Percentiles rank a stretch among this genome's conserved stretches.
phyloP scores from a whole-genome alignment of 352 stramenopile genomes.

The Blastocystis sp. region DNA sequence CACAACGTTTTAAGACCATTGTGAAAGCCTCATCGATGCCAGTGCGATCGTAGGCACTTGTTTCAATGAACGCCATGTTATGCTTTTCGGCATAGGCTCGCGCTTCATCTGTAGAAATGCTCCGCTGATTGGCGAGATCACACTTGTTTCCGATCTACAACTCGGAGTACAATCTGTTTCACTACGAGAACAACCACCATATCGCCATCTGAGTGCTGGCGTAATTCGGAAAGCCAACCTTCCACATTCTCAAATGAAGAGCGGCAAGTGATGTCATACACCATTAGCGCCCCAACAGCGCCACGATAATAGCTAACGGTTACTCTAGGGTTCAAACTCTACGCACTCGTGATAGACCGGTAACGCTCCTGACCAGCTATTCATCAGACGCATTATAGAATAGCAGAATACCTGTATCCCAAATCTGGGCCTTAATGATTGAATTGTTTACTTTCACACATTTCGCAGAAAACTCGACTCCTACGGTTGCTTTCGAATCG shows the following conservation, averaged over 20 bases:
- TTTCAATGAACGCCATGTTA: constrained; percentile 98
- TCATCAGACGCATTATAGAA: not conserved
- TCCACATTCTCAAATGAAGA: constrained; percentile 98
- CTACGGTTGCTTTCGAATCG: constrained; percentile 92
- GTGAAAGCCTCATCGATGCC: constrained; percentile 93
- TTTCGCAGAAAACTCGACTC: constrained; percentile 98
- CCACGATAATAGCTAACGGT: constrained; percentile 72
- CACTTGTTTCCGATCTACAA: constrained; percentile 58
- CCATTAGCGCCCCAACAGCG: constrained; percentile 89
- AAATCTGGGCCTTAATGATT: constrained; percentile 92
- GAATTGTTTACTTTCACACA: constrained; percentile 86
- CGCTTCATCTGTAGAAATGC: constrained; percentile 92
- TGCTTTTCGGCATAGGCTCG: constrained; percentile 98
- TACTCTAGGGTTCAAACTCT: not conserved
- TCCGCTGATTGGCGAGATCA: constrained; percentile 88
- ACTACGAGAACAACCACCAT: constrained; percentile 87
- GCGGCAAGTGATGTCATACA: constrained; percentile 99
- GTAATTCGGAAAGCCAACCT: constrained; percentile 96
- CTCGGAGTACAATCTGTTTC: not conserved
- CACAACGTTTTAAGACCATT: constrained; percentile 31
- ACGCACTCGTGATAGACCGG: constrained; percentile 82
- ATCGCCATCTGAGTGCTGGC: constrained; percentile 94
- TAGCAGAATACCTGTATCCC: constrained; percentile 75
- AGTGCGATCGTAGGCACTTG: constrained; percentile 91
- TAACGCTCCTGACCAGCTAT: constrained; percentile 71